These are phyloP conservation scores for Annulohypoxylon bovei DNA, from an alignment of 495 filamentous ascomycete genomes.

Conservation along the genomic window DNA sequence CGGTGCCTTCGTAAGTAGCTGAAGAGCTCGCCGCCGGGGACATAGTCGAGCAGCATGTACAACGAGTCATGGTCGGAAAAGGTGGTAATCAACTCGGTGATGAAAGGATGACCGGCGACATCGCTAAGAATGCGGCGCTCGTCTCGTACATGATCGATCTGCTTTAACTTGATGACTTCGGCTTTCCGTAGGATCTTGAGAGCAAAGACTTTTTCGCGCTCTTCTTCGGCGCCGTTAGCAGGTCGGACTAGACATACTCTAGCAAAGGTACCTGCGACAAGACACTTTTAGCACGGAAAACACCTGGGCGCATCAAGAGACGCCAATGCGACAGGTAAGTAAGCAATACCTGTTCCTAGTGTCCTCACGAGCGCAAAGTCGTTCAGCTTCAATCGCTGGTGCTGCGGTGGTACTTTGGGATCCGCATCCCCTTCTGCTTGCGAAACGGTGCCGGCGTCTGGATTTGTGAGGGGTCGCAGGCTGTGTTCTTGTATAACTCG, in stretches of 20 bases:
- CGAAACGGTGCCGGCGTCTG: slow-evolving; percentile 18
- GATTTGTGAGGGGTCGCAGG: slow-evolving; percentile 11
- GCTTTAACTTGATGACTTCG: slow-evolving; percentile 92
- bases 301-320: slow-evolving; percentile 15
- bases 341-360: slow-evolving; percentile 79
- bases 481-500: slow-evolving; percentile 39
- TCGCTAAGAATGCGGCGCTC: slow-evolving; percentile 88
- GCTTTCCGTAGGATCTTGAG: slow-evolving; percentile 90
- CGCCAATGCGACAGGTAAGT: slow-evolving; percentile 21
- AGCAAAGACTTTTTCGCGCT: slow-evolving; percentile 80
- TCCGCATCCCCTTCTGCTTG: slow-evolving; percentile 33
- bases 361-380: slow-evolving; percentile 92
- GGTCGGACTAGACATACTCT: slow-evolving; percentile 88
- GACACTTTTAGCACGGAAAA: slow-evolving; percentile 30
- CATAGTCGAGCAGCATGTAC: slow-evolving; percentile 94
- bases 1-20: slow-evolving; percentile 87
- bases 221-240: slow-evolving; percentile 60
- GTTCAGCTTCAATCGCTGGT: slow-evolving; percentile 56
- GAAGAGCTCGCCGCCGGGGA: slow-evolving; percentile 95
- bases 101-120: slow-evolving; percentile 93
- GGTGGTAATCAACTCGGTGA: slow-evolving; percentile 87
- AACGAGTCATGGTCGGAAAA: slow-evolving; percentile 90
- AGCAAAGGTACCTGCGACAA: slow-evolving; percentile 85
- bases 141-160: slow-evolving; percentile 96
- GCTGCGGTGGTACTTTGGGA: slow-evolving; percentile 46